A percentile compares a stretch with the other conserved stretches of the same genome.
phyloP scores from a whole-genome alignment of 306 rosid species.

The Amphicarpaea edgeworthii region DNA sequence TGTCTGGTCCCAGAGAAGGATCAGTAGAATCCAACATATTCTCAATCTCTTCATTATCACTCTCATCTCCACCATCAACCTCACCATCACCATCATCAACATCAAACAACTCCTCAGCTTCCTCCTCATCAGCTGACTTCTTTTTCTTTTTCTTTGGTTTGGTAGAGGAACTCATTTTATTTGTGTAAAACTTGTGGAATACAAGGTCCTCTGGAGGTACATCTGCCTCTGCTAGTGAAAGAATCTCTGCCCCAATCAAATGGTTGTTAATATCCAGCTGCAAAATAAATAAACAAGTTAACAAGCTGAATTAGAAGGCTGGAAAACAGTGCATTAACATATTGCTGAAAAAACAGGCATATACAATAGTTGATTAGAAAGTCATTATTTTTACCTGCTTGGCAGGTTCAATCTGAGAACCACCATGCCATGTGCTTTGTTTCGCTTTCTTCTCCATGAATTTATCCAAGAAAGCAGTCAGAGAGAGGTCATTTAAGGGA shows the following conservation, averaged over 20 bases:
- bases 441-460: slow-evolving; percentile 98
- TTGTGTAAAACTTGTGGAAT: slow-evolving; percentile 89
- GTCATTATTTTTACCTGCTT: slow-evolving; percentile 61
- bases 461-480: slow-evolving; percentile 91
- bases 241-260: slow-evolving; percentile 79
- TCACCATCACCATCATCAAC: slow-evolving; percentile 63
- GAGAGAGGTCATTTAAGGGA: slow-evolving; percentile 78
- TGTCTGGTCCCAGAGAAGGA: slow-evolving; percentile 57
- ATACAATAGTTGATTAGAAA: slow-evolving; percentile 24
- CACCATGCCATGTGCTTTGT: slow-evolving; percentile 90
- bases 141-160: slow-evolving; percentile 85
- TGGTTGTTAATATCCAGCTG: slow-evolving; percentile 80
- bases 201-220: slow-evolving; percentile 95
- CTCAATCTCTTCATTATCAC: slow-evolving; percentile 91
- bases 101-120: slow-evolving; percentile 65
- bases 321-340: neutral
- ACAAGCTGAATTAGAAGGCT: slow-evolving; percentile 27
- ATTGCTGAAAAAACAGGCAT: slow-evolving; percentile 1
- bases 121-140: slow-evolving; percentile 71
- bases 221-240: slow-evolving; percentile 83
- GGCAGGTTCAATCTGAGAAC: slow-evolving; percentile 94
- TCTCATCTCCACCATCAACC: slow-evolving; percentile 73
- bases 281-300: slow-evolving; percentile 44
- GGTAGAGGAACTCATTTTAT: slow-evolving; percentile 69
- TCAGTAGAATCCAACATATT: slow-evolving; percentile 74